Percentiles rank a stretch among this genome's conserved stretches.
Conservation (phyloP, 345 rosid genomes). For the Rhodomyrtus tomentosa region DNA sequence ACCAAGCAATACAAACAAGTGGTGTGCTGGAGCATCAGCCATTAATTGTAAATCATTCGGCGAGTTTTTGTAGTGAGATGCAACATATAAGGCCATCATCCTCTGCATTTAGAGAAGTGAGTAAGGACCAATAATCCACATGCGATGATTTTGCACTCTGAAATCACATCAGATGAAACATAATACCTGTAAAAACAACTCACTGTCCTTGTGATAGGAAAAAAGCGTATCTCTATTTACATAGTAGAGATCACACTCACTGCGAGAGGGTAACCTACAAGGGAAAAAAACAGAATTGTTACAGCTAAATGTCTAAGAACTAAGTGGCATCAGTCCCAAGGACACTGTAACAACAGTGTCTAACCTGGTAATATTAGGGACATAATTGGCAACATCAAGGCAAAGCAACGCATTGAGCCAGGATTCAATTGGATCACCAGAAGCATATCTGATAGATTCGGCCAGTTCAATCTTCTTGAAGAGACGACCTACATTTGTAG, state of each 20-base stretch:
- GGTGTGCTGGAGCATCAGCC: conserved; percentile 99
- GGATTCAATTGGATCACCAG: conserved; percentile 92
- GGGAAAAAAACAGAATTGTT: not conserved
- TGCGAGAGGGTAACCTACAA: conserved; percentile 65
- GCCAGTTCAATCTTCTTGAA: conserved; percentile 85
- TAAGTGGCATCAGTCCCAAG: not conserved
- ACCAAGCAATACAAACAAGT: conserved; percentile 90
- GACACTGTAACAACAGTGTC: not conserved
- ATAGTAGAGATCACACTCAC: conserved; percentile 82
- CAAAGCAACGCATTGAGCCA: conserved; percentile 92
- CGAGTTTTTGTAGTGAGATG: conserved; percentile 97
- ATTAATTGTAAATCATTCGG: conserved; percentile 93
- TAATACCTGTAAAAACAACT: conserved; percentile 68
- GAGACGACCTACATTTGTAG: conserved; percentile 48
- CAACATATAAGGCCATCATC: conserved; percentile 91
- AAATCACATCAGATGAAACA: not conserved
- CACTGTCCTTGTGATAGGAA: conserved; percentile 91
- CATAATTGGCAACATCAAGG: conserved; percentile 63
- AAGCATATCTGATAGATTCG: conserved; percentile 89
- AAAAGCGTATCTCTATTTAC: conserved; percentile 90
- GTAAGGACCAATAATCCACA: conserved; percentile 8
- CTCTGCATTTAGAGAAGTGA: conserved; percentile 43
- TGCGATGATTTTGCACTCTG: not conserved
- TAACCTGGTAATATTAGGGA: conserved; percentile 67
- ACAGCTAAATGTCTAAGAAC: not conserved